Evolutionary conservation across 2,329 filamentous ascomycete genomes (phyloP).

Genomic region (Pseudogymnoascus sp.): DNA sequence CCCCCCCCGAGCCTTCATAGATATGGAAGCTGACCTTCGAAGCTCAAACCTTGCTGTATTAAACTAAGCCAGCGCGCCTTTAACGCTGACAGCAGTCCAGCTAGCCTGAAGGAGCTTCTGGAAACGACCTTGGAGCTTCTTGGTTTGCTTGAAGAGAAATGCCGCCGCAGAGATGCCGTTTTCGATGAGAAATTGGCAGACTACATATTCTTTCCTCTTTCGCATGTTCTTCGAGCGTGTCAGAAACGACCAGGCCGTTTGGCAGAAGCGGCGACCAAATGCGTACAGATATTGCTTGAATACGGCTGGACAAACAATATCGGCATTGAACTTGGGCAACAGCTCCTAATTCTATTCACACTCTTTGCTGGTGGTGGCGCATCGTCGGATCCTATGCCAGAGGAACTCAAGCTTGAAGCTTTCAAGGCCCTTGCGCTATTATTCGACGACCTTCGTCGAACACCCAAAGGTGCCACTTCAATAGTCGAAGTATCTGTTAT

Average conservation of each 20-base stretch:
- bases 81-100: conserved; percentile 36
- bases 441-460: conserved; percentile 48
- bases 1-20: background rate
- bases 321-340: conserved; percentile 63
- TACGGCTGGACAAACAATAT: conserved; percentile 72
- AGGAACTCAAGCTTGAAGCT: conserved; percentile 66
- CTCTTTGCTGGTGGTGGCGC: conserved; percentile 68
- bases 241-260: conserved; percentile 61
- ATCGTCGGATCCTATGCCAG: conserved; percentile 42
- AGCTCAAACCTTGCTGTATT: conserved; percentile 57
- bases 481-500: conserved; percentile 52
- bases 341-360: conserved; percentile 76
- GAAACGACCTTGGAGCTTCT: conserved; percentile 39
- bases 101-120: conserved; percentile 37
- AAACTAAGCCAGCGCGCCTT: conserved; percentile 50
- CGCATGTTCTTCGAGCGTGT: conserved; percentile 72
- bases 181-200: conserved; percentile 80
- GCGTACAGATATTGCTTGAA: conserved; percentile 62
- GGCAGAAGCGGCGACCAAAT: conserved; percentile 68
- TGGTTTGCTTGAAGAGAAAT: conserved; percentile 34
- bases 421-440: conserved; percentile 62
- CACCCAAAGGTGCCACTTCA: conserved; percentile 39
- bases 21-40: background rate
- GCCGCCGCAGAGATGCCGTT: conserved; percentile 38
- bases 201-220: conserved; percentile 90